Conservation (phyloP, 2,329 filamentous ascomycete genomes). For the Fusarium nygamai region DNA sequence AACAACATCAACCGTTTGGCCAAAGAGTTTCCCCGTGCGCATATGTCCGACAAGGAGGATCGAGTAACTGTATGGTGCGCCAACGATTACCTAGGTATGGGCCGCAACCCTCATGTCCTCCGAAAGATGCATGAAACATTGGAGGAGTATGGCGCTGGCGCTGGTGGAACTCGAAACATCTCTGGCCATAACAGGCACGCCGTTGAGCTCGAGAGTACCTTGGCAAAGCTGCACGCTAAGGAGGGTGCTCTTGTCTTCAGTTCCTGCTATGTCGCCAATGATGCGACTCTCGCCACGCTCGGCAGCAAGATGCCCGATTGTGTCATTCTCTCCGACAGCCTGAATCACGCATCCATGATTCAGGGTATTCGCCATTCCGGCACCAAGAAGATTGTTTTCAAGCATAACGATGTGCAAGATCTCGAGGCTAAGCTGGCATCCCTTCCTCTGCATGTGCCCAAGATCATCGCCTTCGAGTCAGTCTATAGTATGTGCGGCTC, state of each 20-base stretch:
- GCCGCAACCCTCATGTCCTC: conserved; percentile 86
- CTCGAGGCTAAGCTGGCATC: conserved; percentile 92
- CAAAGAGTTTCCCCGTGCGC: conserved; percentile 93
- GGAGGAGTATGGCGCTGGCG: conserved; percentile 93
- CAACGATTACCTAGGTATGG: conserved; percentile 99
- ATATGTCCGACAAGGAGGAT: conserved; percentile 85
- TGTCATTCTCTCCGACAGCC: conserved; percentile 95
- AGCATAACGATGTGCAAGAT: conserved; percentile 95
- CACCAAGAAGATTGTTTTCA: conserved; percentile 97
- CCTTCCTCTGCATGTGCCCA: conserved; percentile 84
- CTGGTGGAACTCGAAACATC: conserved; percentile 96
- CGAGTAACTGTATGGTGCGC: conserved; percentile 98
- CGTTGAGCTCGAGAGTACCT: conserved; percentile 80
- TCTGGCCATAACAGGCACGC: conserved; percentile 98
- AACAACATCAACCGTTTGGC: conserved; percentile 99
- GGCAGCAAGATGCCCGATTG: conserved; percentile 96
- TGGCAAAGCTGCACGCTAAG: conserved; percentile 91
- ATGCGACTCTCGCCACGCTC: conserved; percentile 95
- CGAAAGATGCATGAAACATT: conserved; percentile 94
- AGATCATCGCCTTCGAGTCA: conserved; percentile 98
- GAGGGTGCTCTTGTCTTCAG: conserved; percentile 94
- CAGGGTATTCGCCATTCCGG: conserved; percentile 98
- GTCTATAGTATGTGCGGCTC: conserved; percentile 99
- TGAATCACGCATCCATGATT: conserved; percentile 99
- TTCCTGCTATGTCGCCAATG: conserved; percentile 98